Evolutionary conservation across 108 stramenopile genomes (phyloP), one percentile per base, ranked within the genome.

Genomic region (Fragilaria radians): DNA sequence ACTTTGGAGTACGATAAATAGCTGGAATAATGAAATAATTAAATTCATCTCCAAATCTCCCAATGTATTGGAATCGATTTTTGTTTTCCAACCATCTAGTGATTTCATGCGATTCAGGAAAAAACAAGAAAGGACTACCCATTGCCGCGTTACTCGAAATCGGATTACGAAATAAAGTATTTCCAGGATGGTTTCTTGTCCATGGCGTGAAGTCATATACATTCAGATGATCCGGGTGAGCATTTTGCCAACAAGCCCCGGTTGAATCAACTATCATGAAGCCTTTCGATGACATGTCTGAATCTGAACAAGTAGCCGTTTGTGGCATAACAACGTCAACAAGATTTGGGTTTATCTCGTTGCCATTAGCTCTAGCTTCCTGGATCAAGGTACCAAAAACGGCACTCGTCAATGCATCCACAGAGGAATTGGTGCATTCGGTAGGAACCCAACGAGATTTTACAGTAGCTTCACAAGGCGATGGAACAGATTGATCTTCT

Each of bases 31-130:
- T 62, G n/a, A 56, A 28, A 17, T 52, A 72, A 11, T 33, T 0
- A 19, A 62, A 29, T 0, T 36, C 23, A 22, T 73, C 68, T 28
- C 72, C 71, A 33, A 64, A 63, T 27, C 68, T 42, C 11, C 57
- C 67, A 26, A 79, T 50, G 34, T 68, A 65, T 33, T 63, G 26
- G 0, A 71, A 61, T 2, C 28, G 46, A 22, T 52, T 46, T 17
- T 32, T 59, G 48, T 63, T 49, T 32, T 58, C 68, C n/a, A 54
- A 21, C 79, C 79, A 76, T 1, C 68, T 61, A 23, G 32, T 55
- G 72, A 76, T 76, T 14, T 22, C 32, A 30, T 67, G 68, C 24
- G 23, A 31, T 51, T 36, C 33, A 1, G 58, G 63, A 22, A 59
- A 71, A 18, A 9, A 19, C 31, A 60, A 51, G 19, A 48, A 53